Evolutionary conservation across 768 basidiomycete species (phyloP), one percentile per base, ranked within the genome.

Genomic region (Dendrothele bispora): DNA sequence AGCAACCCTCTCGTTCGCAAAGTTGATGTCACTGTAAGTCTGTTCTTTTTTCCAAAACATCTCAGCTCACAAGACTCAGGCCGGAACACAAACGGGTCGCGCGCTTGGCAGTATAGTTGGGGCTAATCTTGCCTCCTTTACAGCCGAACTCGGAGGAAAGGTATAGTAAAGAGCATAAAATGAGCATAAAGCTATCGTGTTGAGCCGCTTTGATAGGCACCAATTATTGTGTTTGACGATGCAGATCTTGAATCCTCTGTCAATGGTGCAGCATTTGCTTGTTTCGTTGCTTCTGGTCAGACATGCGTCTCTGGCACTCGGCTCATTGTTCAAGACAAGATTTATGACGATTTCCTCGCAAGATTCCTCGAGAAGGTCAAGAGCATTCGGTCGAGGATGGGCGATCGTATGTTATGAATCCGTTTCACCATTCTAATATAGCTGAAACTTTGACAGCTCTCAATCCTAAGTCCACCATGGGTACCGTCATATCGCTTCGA

Each of bases 271-370:
- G 85, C 88, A 0, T 93, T 94, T 58, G 85, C 89, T 8, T 80
- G 86, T 1, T 94, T 93, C 56, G 71, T 94, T 41, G 91, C 91
- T 1, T 90, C 88, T 20, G 91, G 91, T 3, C 91, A 94, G 68
- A 92, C 91, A 7, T 92, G 91, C 50, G 86, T 93, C n/a, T 92
- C 91, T 2, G 91, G 89, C n/a, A 84, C 89, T 11, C 79, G 91
- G n/a, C 70, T 93, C 17, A 71, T 92, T 4, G 66, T 93, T 6
- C 89, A 92, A 48, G 78, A 82, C 35, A 61, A 65, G 7, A 74
- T 92, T 38, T 91, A 89, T 53, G 78, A 88, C 37, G 63, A 65
- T 3, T 92, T 93, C 64, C 73, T 91, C 71, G 56, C 62, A 6
- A 60, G 59, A 15, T 83, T 91, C 61, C 56, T 88, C 10, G 64